Evolutionary conservation across 306 rosid genomes (phyloP).

Genomic region (Vigna unguiculata): DNA sequence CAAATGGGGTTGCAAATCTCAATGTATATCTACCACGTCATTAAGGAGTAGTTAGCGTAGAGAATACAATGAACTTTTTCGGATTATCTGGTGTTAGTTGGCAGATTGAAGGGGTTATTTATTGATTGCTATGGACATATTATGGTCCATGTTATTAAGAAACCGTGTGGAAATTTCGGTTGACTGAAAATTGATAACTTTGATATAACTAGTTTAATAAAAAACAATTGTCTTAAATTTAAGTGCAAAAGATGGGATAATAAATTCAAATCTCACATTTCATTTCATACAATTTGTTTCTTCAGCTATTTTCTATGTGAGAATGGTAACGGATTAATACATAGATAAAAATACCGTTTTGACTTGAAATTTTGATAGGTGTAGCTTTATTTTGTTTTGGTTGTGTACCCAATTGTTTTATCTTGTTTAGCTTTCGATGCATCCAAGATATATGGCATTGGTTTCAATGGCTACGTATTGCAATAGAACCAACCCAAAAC

Average conservation of each 20-base stretch:
- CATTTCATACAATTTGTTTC: neutral
- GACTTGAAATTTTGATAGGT: neutral
- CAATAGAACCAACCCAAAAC: too few relatives aligned
- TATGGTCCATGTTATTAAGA: neutral
- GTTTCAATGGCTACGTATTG: neutral
- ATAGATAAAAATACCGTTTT: neutral
- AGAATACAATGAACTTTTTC: neutral
- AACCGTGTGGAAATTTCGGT: neutral
- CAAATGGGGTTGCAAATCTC: neutral
- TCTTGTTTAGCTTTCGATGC: too few relatives aligned
- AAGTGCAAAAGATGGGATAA: conserved; percentile 5
- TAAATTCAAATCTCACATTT: neutral
- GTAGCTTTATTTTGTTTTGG: too few relatives aligned
- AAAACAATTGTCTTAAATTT: neutral
- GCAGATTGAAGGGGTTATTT: neutral
- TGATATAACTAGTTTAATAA: neutral
- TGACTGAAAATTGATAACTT: neutral
- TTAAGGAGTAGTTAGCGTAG: neutral
- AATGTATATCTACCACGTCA: conserved; percentile 16
- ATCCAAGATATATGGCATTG: neutral
- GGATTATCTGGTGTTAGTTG: neutral
- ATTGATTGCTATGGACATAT: neutral
- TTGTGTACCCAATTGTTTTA: too few relatives aligned
- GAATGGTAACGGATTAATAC: neutral
- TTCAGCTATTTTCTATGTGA: neutral